Base-by-base conservation (phyloP, 352 stramenopile genomes). In the Globisporangium nunn region DNA sequence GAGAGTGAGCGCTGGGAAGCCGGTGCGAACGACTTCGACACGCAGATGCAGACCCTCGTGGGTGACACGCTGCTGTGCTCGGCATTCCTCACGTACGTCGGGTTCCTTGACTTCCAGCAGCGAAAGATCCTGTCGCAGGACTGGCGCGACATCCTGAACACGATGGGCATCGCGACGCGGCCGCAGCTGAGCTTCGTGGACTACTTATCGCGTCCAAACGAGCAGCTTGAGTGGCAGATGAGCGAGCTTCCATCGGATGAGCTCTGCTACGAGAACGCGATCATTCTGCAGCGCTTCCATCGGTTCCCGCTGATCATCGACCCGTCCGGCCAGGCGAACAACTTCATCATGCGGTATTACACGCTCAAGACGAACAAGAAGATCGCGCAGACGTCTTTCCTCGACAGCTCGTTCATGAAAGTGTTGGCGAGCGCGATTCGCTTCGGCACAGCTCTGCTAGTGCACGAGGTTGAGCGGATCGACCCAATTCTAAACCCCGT, bases 401-500 rank as follows among this genome's bases (percentile, higher is more conserved):
- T 99, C 53, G 97, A 99, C 67, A 97, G 95, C 45, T 96, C 91
- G 7, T 99, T 99, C 78, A 98, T 99, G 82, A 99, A 99, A 71
- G 98, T 98, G n/a, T 75, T 99, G 23, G 96, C 96, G n/a, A 98
- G 95, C 64, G 96, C 97, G 30, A 97, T 99, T 74, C 96, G 98
- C 43, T 99, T 99, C 68, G 98, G 98, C 41, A 99, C 95, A 30
- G 93, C 97, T 39, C 75, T 99, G 37, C 70, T 99, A 12, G 97
- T 99, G 29, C 95, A 99, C 63, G 98, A 99, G 71, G 97, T 99
- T 18, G 97, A 99, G 67, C 98, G 96, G 52, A 96, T 99, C 49
- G 98, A 99, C 71, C 97, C 98, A 48, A 96, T 99, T 33, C 64
- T 99, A 55, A 99, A 99, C 72, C 98, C 98, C 31, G 92, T 99